A percentile compares a stretch with the other conserved stretches of the same genome.
Evolutionary conservation across 306 rosid genomes (phyloP).

Genomic region (Medicago truncatula): DNA sequence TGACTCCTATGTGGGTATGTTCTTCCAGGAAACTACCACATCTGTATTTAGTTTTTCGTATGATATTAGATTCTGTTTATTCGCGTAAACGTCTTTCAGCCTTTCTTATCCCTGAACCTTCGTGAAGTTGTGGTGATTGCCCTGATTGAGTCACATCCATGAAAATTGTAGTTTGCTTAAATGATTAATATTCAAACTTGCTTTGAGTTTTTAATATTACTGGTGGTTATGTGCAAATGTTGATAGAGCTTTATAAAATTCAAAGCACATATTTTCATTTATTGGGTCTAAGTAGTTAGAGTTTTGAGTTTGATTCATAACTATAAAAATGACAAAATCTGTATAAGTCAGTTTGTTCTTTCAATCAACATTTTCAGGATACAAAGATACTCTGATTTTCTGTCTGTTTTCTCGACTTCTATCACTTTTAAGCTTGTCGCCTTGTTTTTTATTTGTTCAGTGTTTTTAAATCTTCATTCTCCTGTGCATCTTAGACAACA

Average conservation of each 20-base stretch:
- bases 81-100: neutral
- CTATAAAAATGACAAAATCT: neutral
- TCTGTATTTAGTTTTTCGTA: slow-evolving; percentile 12
- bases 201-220: slow-evolving; percentile 3
- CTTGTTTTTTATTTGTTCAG: neutral
- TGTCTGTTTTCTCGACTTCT: neutral
- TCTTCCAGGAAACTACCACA: slow-evolving; percentile 8
- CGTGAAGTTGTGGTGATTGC: neutral
- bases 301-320: neutral
- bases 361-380: neutral
- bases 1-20: slow-evolving; percentile 99
- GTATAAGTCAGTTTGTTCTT: neutral
- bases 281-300: neutral
- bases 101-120: slow-evolving; percentile 4
- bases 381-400: neutral
- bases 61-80: slow-evolving; percentile 1
- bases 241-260: slow-evolving; percentile 1
- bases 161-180: slow-evolving; percentile 2
- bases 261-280: neutral
- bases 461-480: slow-evolving; percentile 1
- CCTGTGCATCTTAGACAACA: neutral
- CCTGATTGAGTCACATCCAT: neutral
- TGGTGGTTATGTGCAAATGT: neutral
- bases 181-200: neutral
- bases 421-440: neutral